Evolutionary conservation across 208 protist genomes (phyloP).

Genomic region (Acanthamoeba triangularis): DNA sequence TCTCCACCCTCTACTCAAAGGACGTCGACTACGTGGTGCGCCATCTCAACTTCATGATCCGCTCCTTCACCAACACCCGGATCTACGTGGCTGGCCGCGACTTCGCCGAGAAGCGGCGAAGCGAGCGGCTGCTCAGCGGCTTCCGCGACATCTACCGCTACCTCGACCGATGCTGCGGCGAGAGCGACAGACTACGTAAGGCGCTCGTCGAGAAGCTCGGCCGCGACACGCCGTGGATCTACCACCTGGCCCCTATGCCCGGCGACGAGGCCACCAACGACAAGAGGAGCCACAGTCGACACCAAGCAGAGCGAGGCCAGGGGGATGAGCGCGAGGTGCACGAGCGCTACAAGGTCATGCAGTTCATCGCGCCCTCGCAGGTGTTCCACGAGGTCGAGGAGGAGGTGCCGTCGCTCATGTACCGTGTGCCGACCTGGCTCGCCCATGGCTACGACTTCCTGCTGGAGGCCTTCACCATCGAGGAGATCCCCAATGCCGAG

Average conservation of each 20-base stretch:
- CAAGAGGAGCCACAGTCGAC: neutral
- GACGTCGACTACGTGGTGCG: conserved; percentile 36
- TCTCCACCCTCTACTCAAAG: conserved; percentile 29
- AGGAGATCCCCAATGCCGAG: neutral
- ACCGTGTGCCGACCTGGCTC: conserved; percentile 46
- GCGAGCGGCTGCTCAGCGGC: conserved; percentile 12
- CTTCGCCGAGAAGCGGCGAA: conserved; percentile 1
- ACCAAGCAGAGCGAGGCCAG: neutral
- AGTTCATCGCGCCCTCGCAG: conserved; percentile 35
- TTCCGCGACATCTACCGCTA: conserved; percentile 69
- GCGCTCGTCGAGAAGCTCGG: neutral
- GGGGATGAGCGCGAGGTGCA: neutral
- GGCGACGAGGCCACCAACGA: neutral
- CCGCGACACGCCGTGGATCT: conserved; percentile 24
- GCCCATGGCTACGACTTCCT: conserved; percentile 65
- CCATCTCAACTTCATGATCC: conserved; percentile 65
- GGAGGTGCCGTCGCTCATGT: conserved; percentile 44
- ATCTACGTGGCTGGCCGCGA: conserved; percentile 14
- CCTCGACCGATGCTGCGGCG: conserved; percentile 59
- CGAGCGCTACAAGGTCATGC: neutral
- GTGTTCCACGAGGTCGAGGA: conserved; percentile 52
- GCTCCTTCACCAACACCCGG: neutral
- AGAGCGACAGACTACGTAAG: conserved; percentile 20
- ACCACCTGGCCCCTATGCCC: neutral
- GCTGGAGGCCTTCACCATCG: conserved; percentile 33